Base-by-base conservation (phyloP, 2,329 filamentous ascomycete genomes). In the Aspergillus sp. region DNA sequence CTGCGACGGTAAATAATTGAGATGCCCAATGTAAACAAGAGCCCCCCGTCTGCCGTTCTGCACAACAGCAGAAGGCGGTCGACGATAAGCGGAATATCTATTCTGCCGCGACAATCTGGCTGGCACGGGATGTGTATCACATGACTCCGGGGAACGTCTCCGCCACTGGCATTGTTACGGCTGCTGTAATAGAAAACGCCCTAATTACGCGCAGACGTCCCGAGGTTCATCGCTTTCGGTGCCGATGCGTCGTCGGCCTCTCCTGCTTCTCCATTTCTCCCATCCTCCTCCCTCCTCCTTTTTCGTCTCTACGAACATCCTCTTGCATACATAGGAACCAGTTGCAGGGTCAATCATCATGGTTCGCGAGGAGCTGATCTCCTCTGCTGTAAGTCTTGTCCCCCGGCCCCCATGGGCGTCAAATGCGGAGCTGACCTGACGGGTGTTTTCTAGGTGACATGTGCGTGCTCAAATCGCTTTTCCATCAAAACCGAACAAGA, bases 311-410 rank as follows among this genome's bases (percentile, higher is more conserved):
- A 17, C 39, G 17, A 34, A 59, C 22, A 47, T 50, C 39, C 46
- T 54, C 51, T 47, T 47, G 34, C 22, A 22, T 41, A 3, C 19
- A 57, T 52, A 22, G 45, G 50, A 51, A 13, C 46, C 45, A 54
- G 53, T 24, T 56, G 59, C 53, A 58, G 52, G 60, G 53, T 15
- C 39, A 51, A 51, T 56, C 76, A 93, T 87, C 82, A 88, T 93
- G 81, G 91, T 96, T 80, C 91, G 95, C 73, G 93, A 98, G 86
- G 93, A 98, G 75, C 82, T 97, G 64, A 86, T 96, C 69, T 82
- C 86, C 66, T 96, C 92, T 72, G 93, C 91, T 72, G 88, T 89
- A 82, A 72, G 82, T 78, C 45, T 49, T 48, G 56, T 57, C 34
- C 56, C 48, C 40, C 12, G 27, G 7, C 33, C n/a, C 19, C 12